Evolutionary conservation across 257 asterid genomes (phyloP).

Genomic region (Nicotiana obtusifolia): DNA sequence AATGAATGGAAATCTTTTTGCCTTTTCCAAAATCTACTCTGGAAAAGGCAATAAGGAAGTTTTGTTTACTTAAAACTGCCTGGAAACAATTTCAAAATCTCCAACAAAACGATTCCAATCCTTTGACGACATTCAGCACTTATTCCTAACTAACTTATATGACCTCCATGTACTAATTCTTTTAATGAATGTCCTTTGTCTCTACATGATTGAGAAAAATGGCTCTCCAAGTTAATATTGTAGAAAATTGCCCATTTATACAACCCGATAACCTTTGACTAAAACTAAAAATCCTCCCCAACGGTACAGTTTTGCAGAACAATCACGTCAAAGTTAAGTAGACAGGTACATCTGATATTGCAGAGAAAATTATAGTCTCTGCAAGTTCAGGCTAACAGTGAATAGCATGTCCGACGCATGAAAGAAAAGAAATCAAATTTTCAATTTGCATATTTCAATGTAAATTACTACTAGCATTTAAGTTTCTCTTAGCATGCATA

Average conservation of each 20-base stretch:
- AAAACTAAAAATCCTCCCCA: neutral
- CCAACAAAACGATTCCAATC: neutral
- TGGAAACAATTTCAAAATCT: neutral
- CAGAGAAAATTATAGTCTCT: neutral
- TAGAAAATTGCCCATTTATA: neutral
- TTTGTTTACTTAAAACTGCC: neutral
- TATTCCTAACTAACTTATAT: neutral
- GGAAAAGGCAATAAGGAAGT: neutral
- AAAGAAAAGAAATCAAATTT: neutral
- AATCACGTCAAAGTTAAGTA: neutral
- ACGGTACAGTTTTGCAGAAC: neutral
- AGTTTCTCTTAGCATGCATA: conserved; percentile 1
- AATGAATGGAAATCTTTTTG: neutral
- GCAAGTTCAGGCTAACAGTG: neutral
- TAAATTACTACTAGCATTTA: neutral
- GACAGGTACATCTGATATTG: neutral
- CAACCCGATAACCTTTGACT: neutral
- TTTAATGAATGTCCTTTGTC: neutral
- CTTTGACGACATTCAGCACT: conserved; percentile 1
- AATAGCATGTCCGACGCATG: neutral
- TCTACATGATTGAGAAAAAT: neutral
- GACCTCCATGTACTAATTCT: neutral
- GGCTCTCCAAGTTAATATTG: neutral
- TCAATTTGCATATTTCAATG: neutral
- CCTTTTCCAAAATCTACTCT: neutral